Evolutionary conservation across 2,329 filamentous ascomycete genomes (phyloP), one percentile per base, ranked within the genome.

Genomic region (Cladophialophora exuberans): DNA sequence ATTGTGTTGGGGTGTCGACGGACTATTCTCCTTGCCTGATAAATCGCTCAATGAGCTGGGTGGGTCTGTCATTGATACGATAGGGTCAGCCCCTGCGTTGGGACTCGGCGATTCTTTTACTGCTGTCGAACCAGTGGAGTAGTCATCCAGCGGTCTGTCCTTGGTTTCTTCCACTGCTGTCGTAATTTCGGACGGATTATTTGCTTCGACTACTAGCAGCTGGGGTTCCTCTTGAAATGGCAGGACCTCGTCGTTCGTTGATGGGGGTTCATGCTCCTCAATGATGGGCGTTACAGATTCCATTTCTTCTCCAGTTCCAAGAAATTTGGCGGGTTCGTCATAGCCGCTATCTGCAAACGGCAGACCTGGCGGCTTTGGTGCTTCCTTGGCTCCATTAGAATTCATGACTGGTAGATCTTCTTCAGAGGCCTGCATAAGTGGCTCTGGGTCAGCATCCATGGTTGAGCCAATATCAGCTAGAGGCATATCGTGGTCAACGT

Each of bases 311-410:
- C 47, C 41, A 7, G 25, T 9, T 22, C 18, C 39, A 6, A 53
- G 18, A 9, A 10, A 41, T n/a, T 30, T 20, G 13, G 54, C 31
- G 26, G 58, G 54, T 42, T 62, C 60, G 43, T 60, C 46, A 31
- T 58, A 64, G 10, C 56, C 60, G 46, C 54, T 64, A 45, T 64
- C 58, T 6, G 47, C 41, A 23, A 51, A 57, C 1, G 45, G 54
- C 4, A 61, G 50, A 17, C 39, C 46, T 15, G 62, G 60, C 22
- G 45, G 50, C 20, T 41, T 30, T 4, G 3, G 38, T 2, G 22
- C 13, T 39, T 26, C 31, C 20, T 18, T 25, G 5, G 10, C 25
- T 26, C 15, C 7, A 10, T 13, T 26, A 5, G 33, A 4, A 9
- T 26, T 39, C 15, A 30, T 20, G 17, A 23, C 11, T 7, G 18